Conservation (phyloP, 768 basidiomycete species). For the Tylopilus balloui region DNA sequence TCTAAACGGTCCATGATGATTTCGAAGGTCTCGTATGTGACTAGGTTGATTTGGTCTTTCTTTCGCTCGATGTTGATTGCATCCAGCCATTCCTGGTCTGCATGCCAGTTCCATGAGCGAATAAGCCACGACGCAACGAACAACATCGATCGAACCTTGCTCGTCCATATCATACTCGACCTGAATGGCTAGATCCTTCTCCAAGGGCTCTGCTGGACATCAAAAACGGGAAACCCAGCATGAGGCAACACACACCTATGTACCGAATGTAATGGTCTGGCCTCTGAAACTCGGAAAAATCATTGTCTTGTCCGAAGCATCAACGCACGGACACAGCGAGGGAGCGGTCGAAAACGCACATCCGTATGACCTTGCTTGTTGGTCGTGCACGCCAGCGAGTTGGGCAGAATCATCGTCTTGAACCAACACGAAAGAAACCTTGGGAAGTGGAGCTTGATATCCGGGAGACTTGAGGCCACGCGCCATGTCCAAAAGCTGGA, state of each 20-base stretch:
- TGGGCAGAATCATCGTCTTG: conserved; percentile 59
- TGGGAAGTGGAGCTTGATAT: conserved; percentile 46
- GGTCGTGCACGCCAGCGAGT: conserved; percentile 60
- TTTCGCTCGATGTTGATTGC: conserved; percentile 75
- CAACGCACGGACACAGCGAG: conserved; percentile 1
- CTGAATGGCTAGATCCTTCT: conserved; percentile 84
- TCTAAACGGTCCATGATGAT: conserved; percentile 96
- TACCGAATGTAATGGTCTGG: conserved; percentile 89
- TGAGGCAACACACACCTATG: conserved; percentile 54
- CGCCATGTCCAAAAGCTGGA: conserved; percentile 29
- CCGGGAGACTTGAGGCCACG: conserved; percentile 37
- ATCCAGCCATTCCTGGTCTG: conserved; percentile 96
- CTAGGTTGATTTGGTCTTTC: conserved; percentile 63
- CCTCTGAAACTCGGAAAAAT: conserved; percentile 64
- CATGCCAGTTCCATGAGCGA: conserved; percentile 1
- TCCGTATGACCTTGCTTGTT: conserved; percentile 63
- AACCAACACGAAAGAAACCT: conserved; percentile 62
- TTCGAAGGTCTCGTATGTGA: conserved; percentile 87
- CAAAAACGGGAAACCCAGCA: conserved; percentile 1
- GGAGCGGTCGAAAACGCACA: conserved; percentile 45
- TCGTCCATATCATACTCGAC: conserved; percentile 99
- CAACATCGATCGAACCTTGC: conserved; percentile 57
- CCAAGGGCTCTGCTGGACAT: conserved; percentile 68
- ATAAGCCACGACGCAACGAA: neutral
- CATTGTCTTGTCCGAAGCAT: conserved; percentile 45